Evolutionary conservation across 371 early-diverging fungal species (phyloP).

Genomic region (Mucor plumbeus): DNA sequence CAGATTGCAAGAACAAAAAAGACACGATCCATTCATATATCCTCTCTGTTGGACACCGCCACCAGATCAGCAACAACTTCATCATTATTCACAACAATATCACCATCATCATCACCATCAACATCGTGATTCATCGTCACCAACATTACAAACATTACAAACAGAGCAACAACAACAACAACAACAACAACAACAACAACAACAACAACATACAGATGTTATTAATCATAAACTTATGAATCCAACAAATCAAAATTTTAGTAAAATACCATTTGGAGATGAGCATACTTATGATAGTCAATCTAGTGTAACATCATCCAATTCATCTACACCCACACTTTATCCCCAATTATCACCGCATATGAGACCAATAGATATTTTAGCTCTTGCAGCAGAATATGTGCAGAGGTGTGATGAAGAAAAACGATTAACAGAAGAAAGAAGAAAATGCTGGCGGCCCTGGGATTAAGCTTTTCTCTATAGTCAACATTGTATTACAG

Average conservation of each 20-base stretch:
- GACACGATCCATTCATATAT: slow-evolving; percentile 26
- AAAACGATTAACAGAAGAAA: slow-evolving; percentile 31
- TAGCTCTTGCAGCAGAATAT: slow-evolving; percentile 57
- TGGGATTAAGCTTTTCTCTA: slow-evolving; percentile 19
- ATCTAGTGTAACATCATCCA: slow-evolving; percentile 40
- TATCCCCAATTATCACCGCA: slow-evolving; percentile 34
- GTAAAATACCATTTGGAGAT: slow-evolving; percentile 6
- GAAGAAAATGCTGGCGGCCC: slow-evolving; percentile 29
- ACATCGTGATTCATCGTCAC: not conserved
- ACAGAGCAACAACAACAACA: not conserved
- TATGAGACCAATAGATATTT: slow-evolving; percentile 50
- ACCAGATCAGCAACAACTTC: slow-evolving; percentile 8
- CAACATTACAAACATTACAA: not conserved
- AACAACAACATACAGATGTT: not conserved
- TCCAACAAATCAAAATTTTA: not conserved
- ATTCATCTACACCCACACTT: slow-evolving; percentile 35
- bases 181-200: not conserved
- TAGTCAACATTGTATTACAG: not conserved
- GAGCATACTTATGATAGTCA: slow-evolving; percentile 25
- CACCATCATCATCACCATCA: not conserved
- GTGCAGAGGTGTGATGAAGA: slow-evolving; percentile 52
- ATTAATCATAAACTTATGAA: not conserved
- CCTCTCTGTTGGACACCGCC: slow-evolving; percentile 20
- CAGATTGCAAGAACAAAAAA: slow-evolving; percentile 28
- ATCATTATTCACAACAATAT: slow-evolving; percentile 4